These are phyloP conservation scores for Laburnicola sp. DNA, from an alignment of 2,329 filamentous ascomycete species.

Conservation along the genomic window DNA sequence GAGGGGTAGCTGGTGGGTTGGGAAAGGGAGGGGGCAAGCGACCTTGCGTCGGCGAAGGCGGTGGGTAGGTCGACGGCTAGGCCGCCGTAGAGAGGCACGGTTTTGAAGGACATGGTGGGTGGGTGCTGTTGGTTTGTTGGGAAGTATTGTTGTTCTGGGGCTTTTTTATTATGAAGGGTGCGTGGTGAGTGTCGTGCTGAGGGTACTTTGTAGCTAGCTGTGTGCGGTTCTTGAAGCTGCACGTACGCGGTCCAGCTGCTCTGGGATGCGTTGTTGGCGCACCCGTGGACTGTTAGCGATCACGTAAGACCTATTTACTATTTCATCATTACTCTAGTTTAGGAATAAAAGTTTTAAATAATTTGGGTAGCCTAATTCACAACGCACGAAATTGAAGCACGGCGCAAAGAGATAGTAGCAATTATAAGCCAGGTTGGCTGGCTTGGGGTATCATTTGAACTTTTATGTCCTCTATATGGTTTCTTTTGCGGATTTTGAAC, in stretches of 20 bases:
- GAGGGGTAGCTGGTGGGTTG: conserved; percentile 46
- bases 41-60: conserved; percentile 75
- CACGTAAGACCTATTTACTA: conserved; percentile 24
- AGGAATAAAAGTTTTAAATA: too few species aligned
- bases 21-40: conserved; percentile 44
- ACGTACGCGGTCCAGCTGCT: too few species aligned
- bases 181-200: too few species aligned
- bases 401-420: conserved; percentile 2
- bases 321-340: too few species aligned
- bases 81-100: conserved; percentile 69
- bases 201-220: too few species aligned
- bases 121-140: not conserved
- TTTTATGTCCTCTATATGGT: conserved; percentile 30
- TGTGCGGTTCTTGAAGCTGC: too few species aligned
- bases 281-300: conserved; percentile 2
- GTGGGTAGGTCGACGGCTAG: conserved; percentile 69
- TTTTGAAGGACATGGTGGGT: conserved; percentile 59
- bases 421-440: conserved; percentile 21
- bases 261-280: too few species aligned
- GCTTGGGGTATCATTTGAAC: conserved; percentile 38
- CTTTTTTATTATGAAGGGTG: too few species aligned
- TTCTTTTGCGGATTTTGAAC: conserved; percentile 29
- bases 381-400: conserved; percentile 11
- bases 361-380: conserved; percentile 27
- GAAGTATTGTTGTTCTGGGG: conserved; percentile 1